Base-by-base conservation (phyloP, 225 moss, liverwort and hornwort species). In the Takakia lepidozioides region DNA sequence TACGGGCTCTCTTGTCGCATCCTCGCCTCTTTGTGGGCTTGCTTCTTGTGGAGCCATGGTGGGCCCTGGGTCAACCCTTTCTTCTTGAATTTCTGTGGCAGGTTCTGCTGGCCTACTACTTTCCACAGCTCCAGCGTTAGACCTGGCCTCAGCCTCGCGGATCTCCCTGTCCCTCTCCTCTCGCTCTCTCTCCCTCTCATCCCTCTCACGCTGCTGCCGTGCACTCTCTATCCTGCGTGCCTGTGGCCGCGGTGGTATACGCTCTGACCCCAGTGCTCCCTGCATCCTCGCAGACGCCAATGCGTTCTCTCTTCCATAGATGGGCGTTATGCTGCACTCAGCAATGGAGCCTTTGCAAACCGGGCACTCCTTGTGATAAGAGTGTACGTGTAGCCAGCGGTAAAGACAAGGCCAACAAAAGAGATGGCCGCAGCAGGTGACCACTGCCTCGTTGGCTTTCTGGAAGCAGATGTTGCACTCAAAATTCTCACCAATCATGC, bases 391-490 rank as follows among this genome's bases (percentile, higher is more conserved):
- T 35, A 92, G 62, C 92, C 92, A 92, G 46, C 85, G 76, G 48
- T 87, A 92, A 0, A 92, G 59, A 46, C 92, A 92, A 15, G 92
- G 73, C 85, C 92, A 92, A 45, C 87, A 92, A 29, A 92, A 92
- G 24, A 92, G 71, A 65, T 92, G 87, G 2, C 85, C 87, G 58
- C 87, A 92, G 34, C 87, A 85, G 19, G 87, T 87, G 15, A 92
- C 87, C 27, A 92, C 84, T 3, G 87, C 74, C 55, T 87, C 85
- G 20, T 85, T 82, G 10, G 92, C 87, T 56, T 87, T 82, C 29
- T 92, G 87, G 46, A 92, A 82, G 38, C 92, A 92, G 28, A 87
- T 87, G 30, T 85, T 87, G 63, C 92, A 92, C 29, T 87, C 92
- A 32, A 92, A 92, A 62, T 82, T 92, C 37, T 87, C 87, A 13